phyloP scores from a whole-genome alignment of 2,329 filamentous ascomycete genomes.

The Pseudogymnoascus sp. region DNA sequence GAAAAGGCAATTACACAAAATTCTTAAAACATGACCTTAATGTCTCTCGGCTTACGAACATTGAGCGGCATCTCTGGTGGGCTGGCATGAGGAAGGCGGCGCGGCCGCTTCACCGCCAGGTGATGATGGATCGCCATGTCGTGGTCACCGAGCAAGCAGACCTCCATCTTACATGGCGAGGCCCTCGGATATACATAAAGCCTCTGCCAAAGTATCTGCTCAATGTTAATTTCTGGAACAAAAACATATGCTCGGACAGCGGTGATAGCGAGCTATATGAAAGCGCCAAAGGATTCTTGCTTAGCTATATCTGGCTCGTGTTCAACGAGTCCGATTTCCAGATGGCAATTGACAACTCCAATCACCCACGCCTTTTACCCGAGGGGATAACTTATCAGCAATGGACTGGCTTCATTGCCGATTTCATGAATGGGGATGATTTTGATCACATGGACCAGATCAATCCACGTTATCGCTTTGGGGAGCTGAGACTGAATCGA shows the following conservation, averaged over 20 bases:
- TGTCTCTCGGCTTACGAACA: constrained; percentile 10
- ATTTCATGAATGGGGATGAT: constrained; percentile 12
- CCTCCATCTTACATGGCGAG: constrained; percentile 28
- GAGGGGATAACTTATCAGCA: constrained; percentile 9
- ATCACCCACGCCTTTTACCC: constrained; percentile 21
- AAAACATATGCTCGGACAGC: constrained; percentile 7
- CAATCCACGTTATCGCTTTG: constrained; percentile 27
- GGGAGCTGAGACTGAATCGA: constrained; percentile 28
- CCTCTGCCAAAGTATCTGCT: constrained; percentile 27
- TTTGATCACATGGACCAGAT: constrained; percentile 16
- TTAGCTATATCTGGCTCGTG: constrained; percentile 28
- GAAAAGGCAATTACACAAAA: neutral
- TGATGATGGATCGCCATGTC: constrained; percentile 24
- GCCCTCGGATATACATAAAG: constrained; percentile 27
- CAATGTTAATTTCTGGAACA: constrained; percentile 21
- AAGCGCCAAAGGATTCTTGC: constrained; percentile 26
- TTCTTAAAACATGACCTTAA: neutral
- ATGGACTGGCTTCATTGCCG: constrained; percentile 22
- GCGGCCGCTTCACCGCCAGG: constrained; percentile 25
- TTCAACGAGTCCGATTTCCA: constrained; percentile 28
- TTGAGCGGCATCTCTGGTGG: constrained; percentile 13
- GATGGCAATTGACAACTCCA: constrained; percentile 24
- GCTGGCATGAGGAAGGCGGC: constrained; percentile 11
- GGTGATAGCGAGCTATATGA: neutral
- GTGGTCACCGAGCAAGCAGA: constrained; percentile 28